A percentile compares a stretch with the other conserved stretches of the same genome.
phyloP scores from a whole-genome alignment of 2,329 filamentous ascomycete genomes.

The Epichloe typhina region DNA sequence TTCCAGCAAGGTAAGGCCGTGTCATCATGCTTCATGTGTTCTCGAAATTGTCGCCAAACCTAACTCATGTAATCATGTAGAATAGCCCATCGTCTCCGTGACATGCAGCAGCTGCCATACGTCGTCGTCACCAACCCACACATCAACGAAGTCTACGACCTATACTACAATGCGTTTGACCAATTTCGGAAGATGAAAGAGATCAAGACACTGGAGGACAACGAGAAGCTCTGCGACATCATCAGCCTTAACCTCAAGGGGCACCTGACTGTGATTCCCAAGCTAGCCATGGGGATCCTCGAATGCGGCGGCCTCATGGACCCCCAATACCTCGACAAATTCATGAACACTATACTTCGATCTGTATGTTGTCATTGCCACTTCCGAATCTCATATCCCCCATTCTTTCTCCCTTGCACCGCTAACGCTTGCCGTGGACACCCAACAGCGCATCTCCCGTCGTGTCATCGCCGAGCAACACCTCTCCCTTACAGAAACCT shows the following conservation, averaged over 20 bases:
- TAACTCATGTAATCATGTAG: constrained; percentile 27
- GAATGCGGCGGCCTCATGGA: constrained; percentile 78
- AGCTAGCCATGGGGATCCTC: constrained; percentile 84
- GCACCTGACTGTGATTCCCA: constrained; percentile 86
- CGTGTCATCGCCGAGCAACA: constrained; percentile 97
- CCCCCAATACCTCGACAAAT: constrained; percentile 69
- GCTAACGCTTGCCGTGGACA: not conserved
- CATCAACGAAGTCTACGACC: constrained; percentile 87
- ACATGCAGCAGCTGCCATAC: constrained; percentile 94
- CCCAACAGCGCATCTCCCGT: constrained; percentile 67
- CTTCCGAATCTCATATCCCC: not conserved
- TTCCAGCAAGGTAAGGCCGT: constrained; percentile 26
- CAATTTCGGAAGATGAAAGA: constrained; percentile 72
- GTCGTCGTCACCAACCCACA: constrained; percentile 92
- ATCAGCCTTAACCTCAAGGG: constrained; percentile 70
- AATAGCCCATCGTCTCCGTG: constrained; percentile 83
- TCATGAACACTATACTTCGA: constrained; percentile 88
- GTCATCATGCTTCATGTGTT: not conserved
- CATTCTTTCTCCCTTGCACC: not conserved
- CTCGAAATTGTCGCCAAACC: not conserved
- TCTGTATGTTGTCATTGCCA: constrained; percentile 48
- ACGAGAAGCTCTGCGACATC: constrained; percentile 72
- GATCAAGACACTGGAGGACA: constrained; percentile 76
- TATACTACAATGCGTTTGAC: constrained; percentile 96
- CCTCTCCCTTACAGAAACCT: constrained; percentile 86